Evolutionary conservation across 495 filamentous ascomycete genomes (phyloP).

Genomic region (Penicillium macrosclerotiorum): DNA sequence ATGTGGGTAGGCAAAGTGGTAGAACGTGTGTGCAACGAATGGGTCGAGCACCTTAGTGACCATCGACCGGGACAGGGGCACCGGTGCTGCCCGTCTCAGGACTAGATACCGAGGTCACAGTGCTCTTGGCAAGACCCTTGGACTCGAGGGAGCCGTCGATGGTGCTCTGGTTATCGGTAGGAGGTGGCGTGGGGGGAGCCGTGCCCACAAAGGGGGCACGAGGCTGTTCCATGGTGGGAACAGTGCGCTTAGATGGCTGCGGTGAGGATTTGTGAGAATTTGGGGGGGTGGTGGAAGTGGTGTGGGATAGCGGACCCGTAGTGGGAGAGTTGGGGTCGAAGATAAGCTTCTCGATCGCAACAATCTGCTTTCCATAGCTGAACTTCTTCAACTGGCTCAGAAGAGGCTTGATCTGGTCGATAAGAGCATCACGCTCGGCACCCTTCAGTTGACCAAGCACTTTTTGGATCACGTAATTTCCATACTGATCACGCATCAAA

Average conservation of each 20-base stretch:
- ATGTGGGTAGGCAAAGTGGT: constrained; percentile 37
- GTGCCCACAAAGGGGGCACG: constrained; percentile 34
- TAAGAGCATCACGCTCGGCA: constrained; percentile 61
- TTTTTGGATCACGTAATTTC: constrained; percentile 96
- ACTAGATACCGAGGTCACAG: constrained; percentile 33
- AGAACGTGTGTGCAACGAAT: constrained; percentile 23
- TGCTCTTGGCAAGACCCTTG: constrained; percentile 35
- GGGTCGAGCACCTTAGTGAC: constrained; percentile 25
- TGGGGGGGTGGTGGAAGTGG: constrained; percentile 40
- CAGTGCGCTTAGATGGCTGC: constrained; percentile 37
- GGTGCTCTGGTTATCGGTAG: constrained; percentile 37
- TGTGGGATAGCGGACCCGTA: constrained; percentile 22
- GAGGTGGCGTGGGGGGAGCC: constrained; percentile 45
- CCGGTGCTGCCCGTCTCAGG: constrained; percentile 33
- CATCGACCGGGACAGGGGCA: constrained; percentile 30
- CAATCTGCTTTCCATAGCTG: constrained; percentile 77
- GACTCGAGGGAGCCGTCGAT: constrained; percentile 30
- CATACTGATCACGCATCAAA: constrained; percentile 88
- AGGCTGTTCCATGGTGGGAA: constrained; percentile 30
- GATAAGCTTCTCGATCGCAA: constrained; percentile 64
- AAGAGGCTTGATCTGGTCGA: constrained; percentile 72
- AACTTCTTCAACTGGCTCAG: constrained; percentile 70
- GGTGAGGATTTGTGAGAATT: constrained; percentile 49
- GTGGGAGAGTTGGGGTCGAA: constrained; percentile 36
- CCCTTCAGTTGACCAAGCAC: constrained; percentile 68